These are phyloP conservation scores for Carnegiea gigantea DNA, from an alignment of 179 eudicot genomes.

Conservation along the genomic window DNA sequence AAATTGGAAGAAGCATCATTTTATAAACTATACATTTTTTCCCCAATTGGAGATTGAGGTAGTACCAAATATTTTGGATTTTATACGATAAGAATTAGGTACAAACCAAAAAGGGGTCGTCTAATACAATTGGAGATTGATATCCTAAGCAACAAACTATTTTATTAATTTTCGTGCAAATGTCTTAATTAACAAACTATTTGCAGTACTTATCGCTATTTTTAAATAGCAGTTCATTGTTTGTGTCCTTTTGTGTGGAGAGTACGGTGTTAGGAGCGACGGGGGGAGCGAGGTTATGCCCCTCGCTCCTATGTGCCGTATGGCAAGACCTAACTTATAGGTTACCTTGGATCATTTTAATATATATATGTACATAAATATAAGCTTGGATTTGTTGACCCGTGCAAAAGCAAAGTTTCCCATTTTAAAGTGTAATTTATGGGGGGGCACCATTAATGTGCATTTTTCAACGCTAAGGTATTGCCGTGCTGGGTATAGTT, in stretches of 20 bases:
- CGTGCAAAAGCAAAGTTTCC: neutral
- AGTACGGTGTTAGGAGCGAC: no score
- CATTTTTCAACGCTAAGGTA: neutral
- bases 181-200: no score
- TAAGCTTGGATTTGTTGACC: neutral
- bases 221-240: no score
- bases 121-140: no score
- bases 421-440: neutral
- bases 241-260: no score
- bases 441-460: neutral
- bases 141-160: no score
- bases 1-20: neutral
- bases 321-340: neutral
- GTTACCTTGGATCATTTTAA: neutral
- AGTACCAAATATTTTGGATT: neutral
- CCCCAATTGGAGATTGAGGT: neutral
- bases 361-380: no score
- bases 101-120: neutral
- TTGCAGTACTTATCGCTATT: no score
- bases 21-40: no score
- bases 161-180: no score
- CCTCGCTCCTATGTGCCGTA: neutral
- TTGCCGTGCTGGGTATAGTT: neutral
- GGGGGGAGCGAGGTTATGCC: no score
- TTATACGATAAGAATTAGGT: neutral